phyloP scores from a whole-genome alignment of 2,329 filamentous ascomycete species.

The Aspergillus sp. region DNA sequence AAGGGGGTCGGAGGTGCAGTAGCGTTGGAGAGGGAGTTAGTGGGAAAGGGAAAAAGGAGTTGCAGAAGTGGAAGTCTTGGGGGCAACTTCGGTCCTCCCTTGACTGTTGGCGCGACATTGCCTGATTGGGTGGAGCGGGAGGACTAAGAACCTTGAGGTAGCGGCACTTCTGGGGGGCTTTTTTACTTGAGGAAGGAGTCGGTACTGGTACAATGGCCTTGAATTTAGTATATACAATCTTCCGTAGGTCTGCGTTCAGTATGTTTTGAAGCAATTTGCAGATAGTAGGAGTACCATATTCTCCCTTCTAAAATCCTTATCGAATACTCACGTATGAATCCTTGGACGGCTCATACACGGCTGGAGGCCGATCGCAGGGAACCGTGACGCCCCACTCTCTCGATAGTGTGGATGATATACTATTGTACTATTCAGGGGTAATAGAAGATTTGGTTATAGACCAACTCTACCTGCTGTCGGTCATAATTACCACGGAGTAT shows the following conservation, averaged over 20 bases:
- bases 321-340: not conserved
- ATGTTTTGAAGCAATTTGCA: not conserved
- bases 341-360: not conserved
- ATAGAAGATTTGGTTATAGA: not conserved
- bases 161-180: not conserved
- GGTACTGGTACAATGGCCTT: not conserved
- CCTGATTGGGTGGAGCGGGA: not conserved
- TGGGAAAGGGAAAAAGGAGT: not conserved
- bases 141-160: no score
- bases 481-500: no score
- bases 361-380: not conserved
- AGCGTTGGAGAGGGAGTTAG: not conserved
- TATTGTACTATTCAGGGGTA: not conserved
- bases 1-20: not conserved
- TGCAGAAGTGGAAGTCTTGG: not conserved
- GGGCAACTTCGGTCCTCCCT: no score
- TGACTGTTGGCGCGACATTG: not conserved
- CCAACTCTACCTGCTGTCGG: not conserved
- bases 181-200: not conserved
- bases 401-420: not conserved
- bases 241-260: not conserved
- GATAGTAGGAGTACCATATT: no score
- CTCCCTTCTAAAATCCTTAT: no score
- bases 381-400: not conserved
- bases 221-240: not conserved